Evolutionary conservation across 805 yeast genomes (phyloP).

Genomic region (Sugiyamaella lignohabitans): DNA sequence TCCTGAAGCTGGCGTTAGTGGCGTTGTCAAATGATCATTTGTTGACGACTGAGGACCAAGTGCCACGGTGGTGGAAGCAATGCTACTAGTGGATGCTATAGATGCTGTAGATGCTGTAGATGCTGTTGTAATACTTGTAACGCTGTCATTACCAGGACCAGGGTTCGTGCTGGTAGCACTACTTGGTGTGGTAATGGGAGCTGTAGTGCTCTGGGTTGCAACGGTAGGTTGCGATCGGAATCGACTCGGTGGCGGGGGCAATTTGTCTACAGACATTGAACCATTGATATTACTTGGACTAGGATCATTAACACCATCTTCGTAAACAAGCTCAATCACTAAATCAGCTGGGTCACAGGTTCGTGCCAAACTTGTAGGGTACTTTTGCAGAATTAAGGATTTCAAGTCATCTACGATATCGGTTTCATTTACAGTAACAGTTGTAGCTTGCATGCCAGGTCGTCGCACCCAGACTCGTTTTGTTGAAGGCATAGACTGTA

Average conservation of each 20-base stretch:
- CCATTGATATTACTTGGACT: background rate
- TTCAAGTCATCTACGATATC: conserved; percentile 84
- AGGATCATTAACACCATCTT: background rate
- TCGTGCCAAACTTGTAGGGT: conserved; percentile 59
- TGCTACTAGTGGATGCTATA: background rate
- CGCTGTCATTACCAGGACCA: background rate
- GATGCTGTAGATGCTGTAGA: background rate
- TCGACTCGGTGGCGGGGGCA: too few species aligned
- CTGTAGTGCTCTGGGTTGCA: background rate
- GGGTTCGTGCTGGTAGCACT: too few species aligned
- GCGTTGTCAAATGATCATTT: background rate
- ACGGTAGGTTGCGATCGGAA: too few species aligned
- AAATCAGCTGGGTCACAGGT: conserved; percentile 64
- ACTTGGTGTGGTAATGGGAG: background rate
- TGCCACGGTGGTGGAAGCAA: background rate
- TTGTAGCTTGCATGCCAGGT: conserved; percentile 49
- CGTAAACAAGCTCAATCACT: conserved; percentile 20
- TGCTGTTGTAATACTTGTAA: background rate
- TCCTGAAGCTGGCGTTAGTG: background rate
- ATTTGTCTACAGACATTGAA: background rate
- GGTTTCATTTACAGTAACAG: conserved; percentile 50
- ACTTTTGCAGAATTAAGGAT: conserved; percentile 52
- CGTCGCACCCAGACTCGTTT: conserved; percentile 35
- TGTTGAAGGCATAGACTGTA: background rate
- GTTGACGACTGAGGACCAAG: background rate